Evolutionary conservation across 2,329 filamentous ascomycete genomes (phyloP), one percentile per base, ranked within the genome.

Genomic region (Graphilbum ipis-grandicollis): DNA sequence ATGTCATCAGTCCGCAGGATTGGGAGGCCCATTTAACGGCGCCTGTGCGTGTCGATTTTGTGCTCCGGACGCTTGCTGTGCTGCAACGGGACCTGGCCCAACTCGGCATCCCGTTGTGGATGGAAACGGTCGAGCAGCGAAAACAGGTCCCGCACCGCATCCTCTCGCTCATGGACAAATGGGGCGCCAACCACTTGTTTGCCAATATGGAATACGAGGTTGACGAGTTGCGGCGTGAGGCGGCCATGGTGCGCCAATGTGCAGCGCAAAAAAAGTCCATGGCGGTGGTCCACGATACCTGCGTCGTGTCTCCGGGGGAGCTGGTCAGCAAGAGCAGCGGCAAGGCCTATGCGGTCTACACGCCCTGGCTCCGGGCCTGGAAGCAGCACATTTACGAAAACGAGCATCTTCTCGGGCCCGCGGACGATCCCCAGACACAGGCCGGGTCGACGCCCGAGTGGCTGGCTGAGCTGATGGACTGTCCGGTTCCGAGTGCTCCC

Each of bases 201-300:
- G 75, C 79, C 34, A 93, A 93, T 50, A 72, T 85, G 39, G 85
- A 93, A 52, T 93, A 93, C 48, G 86, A 93, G 53, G 83, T 92
- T 0, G 86, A 94, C 50, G 86, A 93, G 56, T 56, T 93, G 40
- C 65, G 85, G 31, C 66, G 85, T 6, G 86, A 94, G 48, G 72
- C 75, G 1, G 62, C 61, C 21, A 56, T 93, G 48, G 65, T 82
- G 1, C 65, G 60, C 21, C 53, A 63, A 30, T 70, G 78, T 41
- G 56, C 77, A 1, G 63, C 73, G 14, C 68, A 67, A 12, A 76
- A 71, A 0, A 70, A 88, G 33, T 64, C 68, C 2, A 75, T 92
- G 45, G 66, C 76, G n/a, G 68, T 76, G 0, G 63, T 79, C 2
- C 81, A 86, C 41, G 86, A 93, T 53, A 82, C 79, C 5, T 90